A percentile compares a stretch with the other conserved stretches of the same genome.
phyloP scores from a whole-genome alignment of 495 filamentous ascomycete genomes.

The Pseudoneurospora amorphoporcata region DNA sequence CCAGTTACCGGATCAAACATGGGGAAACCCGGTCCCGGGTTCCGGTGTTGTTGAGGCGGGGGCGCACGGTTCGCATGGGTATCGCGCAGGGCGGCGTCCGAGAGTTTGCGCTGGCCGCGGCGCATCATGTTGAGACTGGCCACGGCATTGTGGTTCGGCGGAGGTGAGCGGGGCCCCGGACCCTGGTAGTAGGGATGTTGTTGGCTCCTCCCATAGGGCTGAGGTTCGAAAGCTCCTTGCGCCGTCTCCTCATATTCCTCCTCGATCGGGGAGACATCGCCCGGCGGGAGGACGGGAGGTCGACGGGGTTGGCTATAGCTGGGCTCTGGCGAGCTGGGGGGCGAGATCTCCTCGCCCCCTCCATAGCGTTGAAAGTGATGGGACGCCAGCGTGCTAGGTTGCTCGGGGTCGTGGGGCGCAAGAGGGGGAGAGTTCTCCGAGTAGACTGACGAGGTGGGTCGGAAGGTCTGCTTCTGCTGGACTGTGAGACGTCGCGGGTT shows the following conservation, averaged over 20 bases:
- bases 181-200: neutral
- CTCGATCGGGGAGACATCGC: constrained; percentile 45
- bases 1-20: constrained; percentile 41
- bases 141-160: constrained; percentile 8
- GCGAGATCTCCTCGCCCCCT: constrained; percentile 31
- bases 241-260: constrained; percentile 20
- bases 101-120: constrained; percentile 34
- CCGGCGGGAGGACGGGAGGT: constrained; percentile 3
- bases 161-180: constrained; percentile 3
- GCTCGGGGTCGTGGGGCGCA: constrained; percentile 20
- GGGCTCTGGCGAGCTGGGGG: constrained; percentile 39
- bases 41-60: constrained; percentile 17
- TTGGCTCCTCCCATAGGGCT: neutral
- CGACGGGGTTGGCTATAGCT: constrained; percentile 11
- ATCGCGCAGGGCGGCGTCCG: constrained; percentile 29
- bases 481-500: constrained; percentile 21
- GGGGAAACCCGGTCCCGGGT: constrained; percentile 19
- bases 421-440: constrained; percentile 21
- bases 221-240: neutral
- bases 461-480: constrained; percentile 21
- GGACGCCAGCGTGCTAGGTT: constrained; percentile 19
- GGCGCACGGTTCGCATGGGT: constrained; percentile 17
- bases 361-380: constrained; percentile 19
- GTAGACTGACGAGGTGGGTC: constrained; percentile 32
- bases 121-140: constrained; percentile 42